Evolutionary conservation across 345 rosid genomes (phyloP), one percentile per base, ranked within the genome.

Genomic region (Brassica cretica): DNA sequence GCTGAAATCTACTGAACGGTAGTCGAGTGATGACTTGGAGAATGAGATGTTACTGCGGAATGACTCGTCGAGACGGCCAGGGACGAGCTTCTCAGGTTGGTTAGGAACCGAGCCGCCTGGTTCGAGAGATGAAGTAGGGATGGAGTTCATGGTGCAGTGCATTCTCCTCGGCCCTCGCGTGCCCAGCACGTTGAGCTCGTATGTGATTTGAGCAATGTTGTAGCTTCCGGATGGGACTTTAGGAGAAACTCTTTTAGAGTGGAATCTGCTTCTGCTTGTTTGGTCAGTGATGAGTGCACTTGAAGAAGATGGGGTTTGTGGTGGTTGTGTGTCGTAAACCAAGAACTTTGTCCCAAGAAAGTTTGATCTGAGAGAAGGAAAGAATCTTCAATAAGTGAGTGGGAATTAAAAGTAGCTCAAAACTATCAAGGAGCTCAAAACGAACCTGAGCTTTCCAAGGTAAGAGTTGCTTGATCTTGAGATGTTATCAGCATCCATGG

Each of bases 291-390:
- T 78, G 14, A 85, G 86, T 60, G 79, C 46, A 70, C 72, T 78
- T 39, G 84, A 19, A 82, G 55, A 44, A 11, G 51, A 44, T 3
- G 80, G 64, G 75, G 82, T 29, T 44, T 82, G 11, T 86, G 91
- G 87, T 70, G 91, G 87, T 70, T 88, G 91, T 8, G 89, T 88
- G 39, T 88, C 92, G 67, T 86, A 88, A 30, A 87, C 85, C 76
- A 87, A 81, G 67, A 88, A 88, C 75, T 88, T 88, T 24, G 92
- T 88, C 53, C 92, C 92, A 0, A 88, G 89, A 71, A 88, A 88
- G 76, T 88, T 88, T 76, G 92, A 88, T 73, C 92, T 88, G 83
- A 25, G 15, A 16, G 16, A 44, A n/a, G 67, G 19, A 69, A 51
- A 32, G 55, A 49, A 16, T 15, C 21, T 11, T 33, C 21, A 35